Conservation (phyloP, 306 rosid genomes). For the Erythrophleum fordii region DNA sequence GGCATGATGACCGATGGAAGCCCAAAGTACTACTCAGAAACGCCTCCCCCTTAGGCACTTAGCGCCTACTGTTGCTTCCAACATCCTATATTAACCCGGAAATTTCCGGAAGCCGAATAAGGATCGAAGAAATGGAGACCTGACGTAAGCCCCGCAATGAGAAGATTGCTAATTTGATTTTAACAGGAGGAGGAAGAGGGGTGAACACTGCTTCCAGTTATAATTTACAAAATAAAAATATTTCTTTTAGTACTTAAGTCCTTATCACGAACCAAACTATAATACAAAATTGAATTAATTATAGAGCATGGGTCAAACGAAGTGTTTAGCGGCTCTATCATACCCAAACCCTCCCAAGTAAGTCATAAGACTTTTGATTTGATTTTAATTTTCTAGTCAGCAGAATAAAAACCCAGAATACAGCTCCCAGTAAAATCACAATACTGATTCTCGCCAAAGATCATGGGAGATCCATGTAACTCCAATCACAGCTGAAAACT, state of each 20-base stretch:
- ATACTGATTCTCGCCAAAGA: conserved; percentile 42
- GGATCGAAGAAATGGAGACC: conserved; percentile 42
- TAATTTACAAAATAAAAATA: conserved; percentile 48
- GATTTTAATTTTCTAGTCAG: conserved; percentile 39
- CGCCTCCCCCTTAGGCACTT: conserved; percentile 45
- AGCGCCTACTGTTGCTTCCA: conserved; percentile 45
- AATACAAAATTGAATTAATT: conserved; percentile 45
- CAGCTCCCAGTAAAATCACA: conserved; percentile 36
- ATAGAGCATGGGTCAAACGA: conserved; percentile 64
- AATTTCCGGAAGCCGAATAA: conserved; percentile 34
- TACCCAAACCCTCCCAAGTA: conserved; percentile 52
- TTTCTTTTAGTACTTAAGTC: conserved; percentile 54
- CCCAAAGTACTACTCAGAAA: conserved; percentile 42
- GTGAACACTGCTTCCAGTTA: conserved; percentile 17
- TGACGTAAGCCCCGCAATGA: conserved; percentile 51
- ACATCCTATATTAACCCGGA: conserved; percentile 38
- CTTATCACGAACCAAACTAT: conserved; percentile 48
- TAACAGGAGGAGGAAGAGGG: conserved; percentile 37
- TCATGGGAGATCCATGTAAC: conserved; percentile 40
- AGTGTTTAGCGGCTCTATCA: conserved; percentile 53
- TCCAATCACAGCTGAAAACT: conserved; percentile 30
- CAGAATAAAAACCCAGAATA: conserved; percentile 33
- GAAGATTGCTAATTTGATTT: conserved; percentile 47
- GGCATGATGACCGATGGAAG: conserved; percentile 67
- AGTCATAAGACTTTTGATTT: conserved; percentile 43